Evolutionary conservation across 257 asterid species (phyloP).

Genomic region (Lavandula angustifolia): DNA sequence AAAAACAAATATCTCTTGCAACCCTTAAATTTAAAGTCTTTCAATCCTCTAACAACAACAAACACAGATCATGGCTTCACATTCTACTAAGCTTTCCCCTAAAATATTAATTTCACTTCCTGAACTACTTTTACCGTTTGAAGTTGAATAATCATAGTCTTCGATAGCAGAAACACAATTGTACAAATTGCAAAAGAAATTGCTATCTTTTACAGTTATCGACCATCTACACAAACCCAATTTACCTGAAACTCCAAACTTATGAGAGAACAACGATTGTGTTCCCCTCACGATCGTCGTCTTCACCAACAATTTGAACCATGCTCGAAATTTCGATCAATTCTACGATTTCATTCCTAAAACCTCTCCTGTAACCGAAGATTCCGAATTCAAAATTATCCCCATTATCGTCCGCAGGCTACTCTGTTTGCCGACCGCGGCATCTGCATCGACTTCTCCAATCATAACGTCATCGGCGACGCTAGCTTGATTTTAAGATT

Average conservation of each 20-base stretch:
- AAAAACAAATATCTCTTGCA: slow-evolving; percentile 43
- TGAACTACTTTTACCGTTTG: slow-evolving; percentile 40
- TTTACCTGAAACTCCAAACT: slow-evolving; percentile 27
- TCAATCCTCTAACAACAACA: slow-evolving; percentile 52
- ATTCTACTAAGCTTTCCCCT: slow-evolving; percentile 25
- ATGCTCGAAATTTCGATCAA: slow-evolving; percentile 42
- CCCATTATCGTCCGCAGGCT: slow-evolving; percentile 45
- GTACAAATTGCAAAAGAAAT: slow-evolving; percentile 36
- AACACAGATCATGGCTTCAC: slow-evolving; percentile 34
- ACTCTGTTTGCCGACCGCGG: slow-evolving; percentile 50
- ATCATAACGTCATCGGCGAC: slow-evolving; percentile 48
- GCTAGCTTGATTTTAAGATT: slow-evolving; percentile 41
- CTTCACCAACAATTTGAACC: slow-evolving; percentile 39
- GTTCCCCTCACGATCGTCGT: slow-evolving; percentile 44
- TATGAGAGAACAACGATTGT: slow-evolving; percentile 32
- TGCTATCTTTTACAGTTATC: slow-evolving; percentile 21
- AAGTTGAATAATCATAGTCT: slow-evolving; percentile 46
- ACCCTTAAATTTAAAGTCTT: slow-evolving; percentile 54
- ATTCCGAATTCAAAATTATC: slow-evolving; percentile 13
- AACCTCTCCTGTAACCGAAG: slow-evolving; percentile 26
- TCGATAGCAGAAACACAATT: slow-evolving; percentile 44
- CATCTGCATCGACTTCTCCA: slow-evolving; percentile 43
- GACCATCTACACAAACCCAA: slow-evolving; percentile 32
- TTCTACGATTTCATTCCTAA: slow-evolving; percentile 47
- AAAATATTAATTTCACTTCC: slow-evolving; percentile 34